Percentiles rank a stretch among this genome's conserved stretches.
These are phyloP conservation scores for Cicer arietinum DNA, from an alignment of 306 rosid genomes.

Conservation along the genomic window DNA sequence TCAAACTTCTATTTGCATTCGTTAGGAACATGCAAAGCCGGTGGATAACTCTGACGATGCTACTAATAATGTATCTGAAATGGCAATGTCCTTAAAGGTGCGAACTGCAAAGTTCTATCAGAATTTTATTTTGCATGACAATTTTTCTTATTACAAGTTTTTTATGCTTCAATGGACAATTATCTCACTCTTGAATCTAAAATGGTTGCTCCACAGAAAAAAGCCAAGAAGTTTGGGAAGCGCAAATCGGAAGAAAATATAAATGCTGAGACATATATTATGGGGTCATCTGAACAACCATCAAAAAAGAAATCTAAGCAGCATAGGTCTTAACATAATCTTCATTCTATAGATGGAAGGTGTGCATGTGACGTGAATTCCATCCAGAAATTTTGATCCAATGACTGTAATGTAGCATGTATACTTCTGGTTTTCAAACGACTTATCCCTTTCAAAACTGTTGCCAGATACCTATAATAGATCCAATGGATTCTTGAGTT, in stretches of 20 bases:
- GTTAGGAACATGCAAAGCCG: conserved; percentile 66
- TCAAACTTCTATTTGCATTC: conserved; percentile 23
- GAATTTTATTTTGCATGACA: not conserved
- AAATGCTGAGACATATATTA: conserved; percentile 65
- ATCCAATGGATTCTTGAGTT: not conserved
- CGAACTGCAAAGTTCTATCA: not conserved
- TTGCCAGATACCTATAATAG: not conserved
- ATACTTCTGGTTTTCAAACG: not conserved
- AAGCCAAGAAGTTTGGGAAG: conserved; percentile 67
- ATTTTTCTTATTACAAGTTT: not conserved
- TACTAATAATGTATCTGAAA: conserved; percentile 55
- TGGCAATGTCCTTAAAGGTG: conserved; percentile 78
- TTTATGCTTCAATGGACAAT: conserved; percentile 6
- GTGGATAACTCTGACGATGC: conserved; percentile 54
- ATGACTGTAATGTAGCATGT: not conserved
- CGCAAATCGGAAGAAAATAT: conserved; percentile 64
- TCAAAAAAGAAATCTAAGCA: conserved; percentile 68
- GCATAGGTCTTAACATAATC: conserved; percentile 39
- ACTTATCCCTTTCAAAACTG: not conserved
- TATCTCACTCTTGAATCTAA: conserved; percentile 18
- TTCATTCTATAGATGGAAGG: conserved; percentile 24
- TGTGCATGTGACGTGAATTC: conserved; percentile 28
- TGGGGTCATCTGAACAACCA: conserved; percentile 56
- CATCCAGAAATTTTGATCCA: conserved; percentile 29
- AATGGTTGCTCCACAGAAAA: conserved; percentile 59